These are phyloP conservation scores for Xylogone sp. DNA, from an alignment of 2,329 filamentous ascomycete genomes.

Conservation along the genomic window DNA sequence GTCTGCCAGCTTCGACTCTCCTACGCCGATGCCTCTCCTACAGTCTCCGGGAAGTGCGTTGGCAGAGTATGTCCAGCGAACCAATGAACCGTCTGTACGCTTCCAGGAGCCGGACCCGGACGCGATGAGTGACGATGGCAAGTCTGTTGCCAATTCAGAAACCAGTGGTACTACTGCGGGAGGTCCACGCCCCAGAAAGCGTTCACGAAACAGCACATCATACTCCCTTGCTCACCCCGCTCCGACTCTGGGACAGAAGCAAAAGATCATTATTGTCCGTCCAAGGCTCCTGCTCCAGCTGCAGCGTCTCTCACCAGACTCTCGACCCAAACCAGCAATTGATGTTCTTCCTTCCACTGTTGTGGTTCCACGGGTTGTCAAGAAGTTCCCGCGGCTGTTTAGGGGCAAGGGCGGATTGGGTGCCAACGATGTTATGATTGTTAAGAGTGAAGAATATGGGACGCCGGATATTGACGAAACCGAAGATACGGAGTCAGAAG, in stretches of 20 bases:
- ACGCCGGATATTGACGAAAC: conserved; percentile 47
- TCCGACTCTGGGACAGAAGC: conserved; percentile 53
- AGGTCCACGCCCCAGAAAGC: conserved; percentile 36
- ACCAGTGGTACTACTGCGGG: conserved; percentile 17
- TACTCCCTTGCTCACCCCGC: conserved; percentile 68
- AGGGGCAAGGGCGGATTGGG: conserved; percentile 60
- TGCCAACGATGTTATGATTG: conserved; percentile 65
- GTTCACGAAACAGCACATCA: conserved; percentile 53
- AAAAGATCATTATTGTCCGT: conserved; percentile 56
- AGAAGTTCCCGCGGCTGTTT: conserved; percentile 61
- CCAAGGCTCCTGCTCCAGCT: conserved; percentile 69
- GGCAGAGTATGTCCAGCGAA: conserved; percentile 19
- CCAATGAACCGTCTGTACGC: conserved; percentile 18
- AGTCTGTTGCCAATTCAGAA: conserved; percentile 26
- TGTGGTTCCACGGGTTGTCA: conserved; percentile 54
- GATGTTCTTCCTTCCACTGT: conserved; percentile 72
- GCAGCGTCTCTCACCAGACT: conserved; percentile 58
- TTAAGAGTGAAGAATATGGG: conserved; percentile 66
- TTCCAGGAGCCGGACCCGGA: conserved; percentile 25
- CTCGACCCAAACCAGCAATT: conserved; percentile 62
- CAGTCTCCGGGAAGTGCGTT: conserved; percentile 17
- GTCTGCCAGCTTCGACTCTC: conserved; percentile 18
- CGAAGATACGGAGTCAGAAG: conserved; percentile 47
- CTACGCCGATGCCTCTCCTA: conserved; percentile 11
- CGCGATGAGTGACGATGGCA: conserved; percentile 27